Conservation (phyloP, 2,329 filamentous ascomycete genomes). For the Tolypocladium tropicale region DNA sequence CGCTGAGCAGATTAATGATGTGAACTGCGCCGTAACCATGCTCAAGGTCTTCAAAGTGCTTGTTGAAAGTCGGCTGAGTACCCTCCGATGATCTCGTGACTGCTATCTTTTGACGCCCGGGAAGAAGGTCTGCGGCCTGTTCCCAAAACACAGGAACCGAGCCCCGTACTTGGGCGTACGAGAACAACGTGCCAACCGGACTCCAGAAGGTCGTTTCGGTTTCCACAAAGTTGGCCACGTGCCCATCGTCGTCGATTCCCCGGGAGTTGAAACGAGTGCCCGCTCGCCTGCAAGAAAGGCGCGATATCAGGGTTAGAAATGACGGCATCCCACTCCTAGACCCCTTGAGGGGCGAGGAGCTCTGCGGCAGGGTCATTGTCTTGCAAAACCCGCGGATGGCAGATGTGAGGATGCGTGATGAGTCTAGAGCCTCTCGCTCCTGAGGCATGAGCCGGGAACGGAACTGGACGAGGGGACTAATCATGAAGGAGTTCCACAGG, state of each 20-base stretch:
- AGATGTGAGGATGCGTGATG: conserved; percentile 79
- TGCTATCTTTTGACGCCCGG: conserved; percentile 88
- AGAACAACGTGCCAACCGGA: conserved; percentile 69
- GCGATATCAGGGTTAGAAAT: conserved; percentile 79
- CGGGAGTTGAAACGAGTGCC: conserved; percentile 95
- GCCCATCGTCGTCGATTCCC: conserved; percentile 93
- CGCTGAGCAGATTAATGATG: conserved; percentile 88
- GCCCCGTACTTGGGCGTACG: conserved; percentile 85
- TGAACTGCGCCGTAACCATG: conserved; percentile 83
- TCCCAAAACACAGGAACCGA: conserved; percentile 98
- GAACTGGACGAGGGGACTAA: conserved; percentile 82
- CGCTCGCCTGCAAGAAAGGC: conserved; percentile 80
- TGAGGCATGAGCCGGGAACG: conserved; percentile 66
- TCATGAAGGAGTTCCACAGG: conserved; percentile 98
- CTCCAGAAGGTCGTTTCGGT: conserved; percentile 90
- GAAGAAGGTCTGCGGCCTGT: conserved; percentile 76
- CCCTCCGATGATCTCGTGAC: conserved; percentile 83
- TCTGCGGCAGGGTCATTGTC: conserved; percentile 75
- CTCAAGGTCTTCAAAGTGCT: conserved; percentile 83
- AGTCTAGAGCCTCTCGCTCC: conserved; percentile 73
- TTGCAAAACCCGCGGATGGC: conserved; percentile 89
- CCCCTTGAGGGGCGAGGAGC: conserved; percentile 58
- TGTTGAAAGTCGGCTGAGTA: conserved; percentile 89
- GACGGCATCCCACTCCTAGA: conserved; percentile 65
- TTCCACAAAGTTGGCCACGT: conserved; percentile 98